phyloP scores from a whole-genome alignment of 23 red algal species.

The Gracilaria caudata region DNA sequence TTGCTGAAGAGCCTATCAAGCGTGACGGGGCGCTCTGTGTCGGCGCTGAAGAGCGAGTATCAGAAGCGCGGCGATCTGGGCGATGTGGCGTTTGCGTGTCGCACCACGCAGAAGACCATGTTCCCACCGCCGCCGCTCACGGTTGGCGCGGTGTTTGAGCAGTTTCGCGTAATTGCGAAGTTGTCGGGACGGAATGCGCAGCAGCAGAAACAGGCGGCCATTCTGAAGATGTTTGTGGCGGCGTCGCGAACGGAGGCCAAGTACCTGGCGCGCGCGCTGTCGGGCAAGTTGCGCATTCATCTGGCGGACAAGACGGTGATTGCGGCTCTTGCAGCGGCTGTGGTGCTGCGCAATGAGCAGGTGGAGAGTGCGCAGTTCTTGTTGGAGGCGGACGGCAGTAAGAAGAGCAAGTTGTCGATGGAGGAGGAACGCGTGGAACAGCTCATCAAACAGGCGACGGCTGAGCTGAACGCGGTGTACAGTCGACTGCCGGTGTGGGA shows the following conservation, averaged over 20 bases:
- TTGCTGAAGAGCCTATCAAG: conserved; percentile 84
- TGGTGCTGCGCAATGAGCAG: conserved; percentile 32
- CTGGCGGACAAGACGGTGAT: conserved; percentile 94
- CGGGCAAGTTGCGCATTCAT: conserved; percentile 94
- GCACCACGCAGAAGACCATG: conserved; percentile 92
- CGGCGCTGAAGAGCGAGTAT: conserved; percentile 67
- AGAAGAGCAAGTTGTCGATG: conserved; percentile 39
- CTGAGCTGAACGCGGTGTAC: conserved; percentile 63
- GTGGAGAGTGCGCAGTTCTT: conserved; percentile 27
- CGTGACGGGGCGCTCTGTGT: conserved; percentile 65
- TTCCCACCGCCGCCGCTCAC: conserved; percentile 81
- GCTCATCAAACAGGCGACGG: conserved; percentile 48
- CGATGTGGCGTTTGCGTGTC: conserved; percentile 74
- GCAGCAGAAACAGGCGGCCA: conserved; percentile 59
- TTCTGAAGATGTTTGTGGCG: conserved; percentile 77
- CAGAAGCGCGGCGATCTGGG: conserved; percentile 86
- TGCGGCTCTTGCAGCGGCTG: conserved; percentile 75
- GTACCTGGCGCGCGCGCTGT: conserved; percentile 83
- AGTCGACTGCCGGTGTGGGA: conserved; percentile 91
- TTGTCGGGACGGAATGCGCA: conserved; percentile 72
- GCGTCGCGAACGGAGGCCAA: conserved; percentile 86
- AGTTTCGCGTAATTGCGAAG: conserved; percentile 74
- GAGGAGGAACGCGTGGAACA: conserved; percentile 54
- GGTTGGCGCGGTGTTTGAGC: conserved; percentile 73
- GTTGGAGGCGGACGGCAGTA: conserved; percentile 40